Evolutionary conservation across 2,329 filamentous ascomycete species (phyloP).

Genomic region (Oidium heveae): DNA sequence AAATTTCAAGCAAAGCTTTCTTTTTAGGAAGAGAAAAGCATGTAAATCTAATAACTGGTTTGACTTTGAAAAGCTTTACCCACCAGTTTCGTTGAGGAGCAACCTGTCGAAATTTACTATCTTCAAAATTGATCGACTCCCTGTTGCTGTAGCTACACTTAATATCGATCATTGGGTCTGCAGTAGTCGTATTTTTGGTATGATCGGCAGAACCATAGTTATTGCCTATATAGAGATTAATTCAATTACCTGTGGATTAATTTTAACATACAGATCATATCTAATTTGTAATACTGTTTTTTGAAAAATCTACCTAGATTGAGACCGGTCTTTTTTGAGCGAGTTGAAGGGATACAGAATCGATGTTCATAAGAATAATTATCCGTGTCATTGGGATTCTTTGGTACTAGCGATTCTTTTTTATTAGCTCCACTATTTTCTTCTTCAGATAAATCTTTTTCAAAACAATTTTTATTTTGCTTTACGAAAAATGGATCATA

Average conservation of each 20-base stretch:
- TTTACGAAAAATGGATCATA: neutral
- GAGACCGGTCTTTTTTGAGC: conserved; percentile 9
- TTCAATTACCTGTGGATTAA: neutral
- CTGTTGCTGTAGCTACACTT: neutral
- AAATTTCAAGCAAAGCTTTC: conserved; percentile 54
- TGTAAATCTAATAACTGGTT: conserved; percentile 50
- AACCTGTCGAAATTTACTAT: conserved; percentile 20
- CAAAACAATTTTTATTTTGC: neutral
- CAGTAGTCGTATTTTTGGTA: conserved; percentile 9
- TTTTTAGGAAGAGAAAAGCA: conserved; percentile 50
- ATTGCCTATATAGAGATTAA: neutral
- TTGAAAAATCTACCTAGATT: conserved; percentile 12
- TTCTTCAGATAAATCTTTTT: neutral
- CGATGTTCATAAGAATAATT: neutral
- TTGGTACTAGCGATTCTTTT: neutral
- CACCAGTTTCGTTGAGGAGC: conserved; percentile 66
- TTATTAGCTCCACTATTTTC: neutral
- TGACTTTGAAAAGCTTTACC: conserved; percentile 67
- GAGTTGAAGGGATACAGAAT: neutral
- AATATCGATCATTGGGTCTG: conserved; percentile 5
- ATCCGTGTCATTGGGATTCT: neutral
- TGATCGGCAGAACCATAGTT: conserved; percentile 5
- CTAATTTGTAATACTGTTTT: conserved; percentile 7
- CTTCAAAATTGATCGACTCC: conserved; percentile 4
- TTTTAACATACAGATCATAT: conserved; percentile 11